Base-by-base conservation (phyloP, 139 green algal genomes). In the Tetradesmus lagerheimii region DNA sequence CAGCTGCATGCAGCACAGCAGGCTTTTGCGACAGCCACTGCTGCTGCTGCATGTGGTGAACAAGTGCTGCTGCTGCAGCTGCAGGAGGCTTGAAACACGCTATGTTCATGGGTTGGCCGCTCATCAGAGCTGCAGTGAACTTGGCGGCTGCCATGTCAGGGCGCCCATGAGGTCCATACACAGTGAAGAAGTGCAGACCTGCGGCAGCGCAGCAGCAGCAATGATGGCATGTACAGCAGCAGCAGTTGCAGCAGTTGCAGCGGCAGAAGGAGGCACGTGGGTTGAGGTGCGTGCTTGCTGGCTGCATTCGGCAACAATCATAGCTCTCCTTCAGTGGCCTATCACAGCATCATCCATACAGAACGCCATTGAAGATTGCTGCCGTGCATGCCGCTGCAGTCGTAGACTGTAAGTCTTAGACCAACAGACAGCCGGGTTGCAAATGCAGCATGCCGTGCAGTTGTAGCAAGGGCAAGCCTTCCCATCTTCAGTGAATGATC, bases 131-230 rank as follows among this genome's bases (percentile, higher is more conserved):
- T 34, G 93, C 89, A 3, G 95, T 90, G 91, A 98, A 98, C n/a
- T 93, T 94, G 87, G 97, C 96, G 71, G 95, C 95, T 2, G 95
- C 95, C 96, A 98, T 98, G 94, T 98, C 96, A 16, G 93, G 95
- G 18, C 95, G 91, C 8, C 93, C 95, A 89, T 89, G 95, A 11
- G 96, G 96, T 0, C 96, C 96, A 89, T 98, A 98, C 53, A 98
- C 96, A 1, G 96, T 98, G 93, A 98, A 98, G 89, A 98, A 98
- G 75, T 94, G 92, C 86, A 96, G 85, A 18, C 93, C 95, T 57
- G 94, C 66, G 83, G 66, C 25, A 37, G n/a, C n/a, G 67, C 39
- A 39, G 31, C 0, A 12, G 62, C 34, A 79, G n/a, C n/a, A n/a
- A n/a, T n/a, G n/a, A n/a, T n/a, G n/a, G n/a, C n/a, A n/a, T n/a